Base-by-base conservation (phyloP, 2,329 filamentous ascomycete genomes). In the Colletotrichum sp. region DNA sequence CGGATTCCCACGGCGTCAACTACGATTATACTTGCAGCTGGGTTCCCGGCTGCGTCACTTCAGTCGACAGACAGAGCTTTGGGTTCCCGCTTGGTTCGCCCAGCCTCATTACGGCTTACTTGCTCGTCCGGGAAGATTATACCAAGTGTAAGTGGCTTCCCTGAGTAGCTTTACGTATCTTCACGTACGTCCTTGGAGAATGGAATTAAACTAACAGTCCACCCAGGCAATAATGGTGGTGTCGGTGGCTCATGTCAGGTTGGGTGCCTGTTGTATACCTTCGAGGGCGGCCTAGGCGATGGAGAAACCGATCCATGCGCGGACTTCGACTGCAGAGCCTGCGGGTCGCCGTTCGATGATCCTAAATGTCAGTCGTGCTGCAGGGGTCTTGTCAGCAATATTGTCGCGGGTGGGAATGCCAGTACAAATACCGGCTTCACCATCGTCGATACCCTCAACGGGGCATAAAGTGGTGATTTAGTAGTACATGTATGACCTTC, bases 41-140 rank as follows among this genome's bases (percentile, higher is more conserved):
- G 78, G 68, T 79, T 18, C 16, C 59, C 21, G 78, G 79, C n/a
- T 80, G 78, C 71, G 77, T 78, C 16, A 79, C 79, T 3, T 67
- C 15, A 7, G 65, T 73, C 16, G 68, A 67, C 15, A 76, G 55
- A 66, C 76, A 79, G 64, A 65, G 73, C 64, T 79, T 79, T 39
- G 52, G 73, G 6, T 78, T 78, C 68, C 79, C 79, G 15, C 69
- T 79, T 6, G 79, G 78, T 18, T 67, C 59, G 28, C 65, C 63
- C 2, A 77, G 76, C 36, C n/a, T 39, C 8, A 72, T 80, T 59
- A 80, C 79, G 2, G 76, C 78, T 12, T 80, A 79, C 69, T 52
- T 78, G 64, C 71, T 79, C 10, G 69, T 79, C 3, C 65, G 79
- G 26, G 78, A 80, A 69, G 68, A 78, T 28, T 80, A 77, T 73